Base-by-base conservation (phyloP, 1,284 basidiomycete genomes). In the Singerocomus inundabilis region DNA sequence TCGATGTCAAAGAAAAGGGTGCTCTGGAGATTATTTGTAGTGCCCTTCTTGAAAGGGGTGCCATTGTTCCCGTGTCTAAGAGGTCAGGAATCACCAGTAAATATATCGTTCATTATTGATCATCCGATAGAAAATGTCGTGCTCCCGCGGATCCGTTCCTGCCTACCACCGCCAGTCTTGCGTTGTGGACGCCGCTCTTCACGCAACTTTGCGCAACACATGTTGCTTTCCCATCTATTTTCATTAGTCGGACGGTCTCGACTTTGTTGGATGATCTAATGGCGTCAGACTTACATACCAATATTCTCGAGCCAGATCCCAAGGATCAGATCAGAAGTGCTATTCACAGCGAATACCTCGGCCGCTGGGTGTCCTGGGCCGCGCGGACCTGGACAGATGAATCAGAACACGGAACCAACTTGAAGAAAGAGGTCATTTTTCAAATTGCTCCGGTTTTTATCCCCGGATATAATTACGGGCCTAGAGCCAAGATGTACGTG, bases 11-110 rank as follows among this genome's bases (percentile, higher is more conserved):
- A 18, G 79, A 80, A 56, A 86, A 85, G 55, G 84, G 81, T 80
- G 84, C 82, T 5, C 66, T 91, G 39, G 86, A 90, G 37, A 67
- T 73, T n/a, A 67, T 94, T 1, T 84, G 81, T 51, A 83, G 84
- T 41, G 76, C 63, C 6, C 73, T 88, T 41, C 62, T 85, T 46
- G 80, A 77, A 53, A 81, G 76, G 62, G 89, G 81, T 13, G 79
- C 74, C 8, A 70, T 95, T 6, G 84, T 96, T 4, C 91, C 93
- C 4, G 60, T 88, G 3, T 87, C 89, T 0, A 86, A 84, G 68
- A 91, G 84, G 93, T 92, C 54, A 57, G 80, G 53, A 24, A 36
- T 44, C 36, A 6, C 18, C 33, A 31, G 21, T n/a, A 39, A 38
- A 31, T 35, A 10, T 26, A 6, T 48, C 16, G n/a, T 43, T 28